A percentile compares a stretch with the other conserved stretches of the same genome.
phyloP scores from a whole-genome alignment of 371 early-diverging fungal genomes.

The Mortierella sp. region DNA sequence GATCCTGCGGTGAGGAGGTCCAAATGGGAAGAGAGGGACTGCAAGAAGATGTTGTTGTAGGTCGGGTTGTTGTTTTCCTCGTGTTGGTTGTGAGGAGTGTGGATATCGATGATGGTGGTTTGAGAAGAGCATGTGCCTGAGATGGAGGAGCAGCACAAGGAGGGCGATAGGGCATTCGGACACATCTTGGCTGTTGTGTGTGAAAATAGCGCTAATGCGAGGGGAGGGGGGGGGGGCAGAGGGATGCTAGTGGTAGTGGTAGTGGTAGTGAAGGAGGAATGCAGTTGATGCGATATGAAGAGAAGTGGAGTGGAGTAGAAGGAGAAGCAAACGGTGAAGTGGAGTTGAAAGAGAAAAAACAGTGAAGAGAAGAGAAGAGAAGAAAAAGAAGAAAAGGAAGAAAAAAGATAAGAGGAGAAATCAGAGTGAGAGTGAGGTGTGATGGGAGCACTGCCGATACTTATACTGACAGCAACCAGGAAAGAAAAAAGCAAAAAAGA shows the following conservation, averaged over 20 bases:
- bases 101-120: constrained; percentile 2
- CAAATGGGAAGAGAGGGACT: constrained; percentile 23
- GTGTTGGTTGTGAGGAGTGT: background rate
- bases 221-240: background rate
- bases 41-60: constrained; percentile 7
- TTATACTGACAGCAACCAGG: background rate
- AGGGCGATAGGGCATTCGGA: background rate
- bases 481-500: too few species aligned
- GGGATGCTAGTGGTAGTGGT: background rate
- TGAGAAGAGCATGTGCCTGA: background rate
- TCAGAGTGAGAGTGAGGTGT: background rate
- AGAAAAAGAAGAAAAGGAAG: background rate
- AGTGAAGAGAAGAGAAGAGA: background rate
- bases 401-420: background rate
- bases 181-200: background rate
- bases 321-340: background rate
- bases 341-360: background rate
- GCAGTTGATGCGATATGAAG: background rate
- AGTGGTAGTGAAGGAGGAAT: background rate
- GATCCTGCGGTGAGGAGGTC: constrained; percentile 43
- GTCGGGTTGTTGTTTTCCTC: background rate
- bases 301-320: background rate
- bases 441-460: background rate
- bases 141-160: background rate
- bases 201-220: background rate